These are phyloP conservation scores for Fonsecaea multimorphosa DNA, from an alignment of 2,329 filamentous ascomycete species.

Conservation along the genomic window DNA sequence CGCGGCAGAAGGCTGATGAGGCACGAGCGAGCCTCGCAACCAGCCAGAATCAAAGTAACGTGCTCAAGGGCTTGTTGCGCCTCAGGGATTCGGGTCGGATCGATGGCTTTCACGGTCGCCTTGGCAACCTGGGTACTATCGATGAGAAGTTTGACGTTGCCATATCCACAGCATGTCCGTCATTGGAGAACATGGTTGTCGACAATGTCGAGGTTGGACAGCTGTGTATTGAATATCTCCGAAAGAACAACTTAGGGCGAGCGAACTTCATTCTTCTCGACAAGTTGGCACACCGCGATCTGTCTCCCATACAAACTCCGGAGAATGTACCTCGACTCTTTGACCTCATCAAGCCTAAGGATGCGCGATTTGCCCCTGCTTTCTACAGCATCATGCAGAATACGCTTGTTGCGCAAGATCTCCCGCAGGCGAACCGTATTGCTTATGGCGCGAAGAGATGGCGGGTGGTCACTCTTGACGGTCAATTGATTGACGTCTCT, in stretches of 20 bases:
- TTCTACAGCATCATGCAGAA: conserved; percentile 97
- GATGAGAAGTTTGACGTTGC: conserved; percentile 94
- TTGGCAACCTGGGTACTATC: conserved; percentile 92
- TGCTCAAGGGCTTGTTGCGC: conserved; percentile 88
- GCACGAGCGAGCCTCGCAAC: conserved; percentile 87
- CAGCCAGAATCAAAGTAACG: conserved; percentile 90
- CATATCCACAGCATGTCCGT: conserved; percentile 94
- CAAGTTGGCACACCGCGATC: conserved; percentile 77
- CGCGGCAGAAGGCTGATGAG: conserved; percentile 94
- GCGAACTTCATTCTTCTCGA: conserved; percentile 97
- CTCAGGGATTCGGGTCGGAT: conserved; percentile 96
- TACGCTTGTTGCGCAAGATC: conserved; percentile 87
- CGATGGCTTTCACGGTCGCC: conserved; percentile 92
- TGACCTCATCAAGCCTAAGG: conserved; percentile 87
- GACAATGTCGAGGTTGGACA: conserved; percentile 95
- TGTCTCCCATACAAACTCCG: conserved; percentile 82
- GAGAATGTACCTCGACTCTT: conserved; percentile 92
- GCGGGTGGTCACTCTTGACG: conserved; percentile 94
- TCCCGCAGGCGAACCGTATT: conserved; percentile 96
- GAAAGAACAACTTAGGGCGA: conserved; percentile 95
- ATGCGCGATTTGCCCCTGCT: conserved; percentile 83
- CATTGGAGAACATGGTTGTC: conserved; percentile 94
- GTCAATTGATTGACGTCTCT: conserved; percentile 95
- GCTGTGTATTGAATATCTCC: conserved; percentile 95
- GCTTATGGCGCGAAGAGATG: conserved; percentile 92